Base-by-base conservation (phyloP, 768 basidiomycete species). In the Psilocybe subaeruginosa region DNA sequence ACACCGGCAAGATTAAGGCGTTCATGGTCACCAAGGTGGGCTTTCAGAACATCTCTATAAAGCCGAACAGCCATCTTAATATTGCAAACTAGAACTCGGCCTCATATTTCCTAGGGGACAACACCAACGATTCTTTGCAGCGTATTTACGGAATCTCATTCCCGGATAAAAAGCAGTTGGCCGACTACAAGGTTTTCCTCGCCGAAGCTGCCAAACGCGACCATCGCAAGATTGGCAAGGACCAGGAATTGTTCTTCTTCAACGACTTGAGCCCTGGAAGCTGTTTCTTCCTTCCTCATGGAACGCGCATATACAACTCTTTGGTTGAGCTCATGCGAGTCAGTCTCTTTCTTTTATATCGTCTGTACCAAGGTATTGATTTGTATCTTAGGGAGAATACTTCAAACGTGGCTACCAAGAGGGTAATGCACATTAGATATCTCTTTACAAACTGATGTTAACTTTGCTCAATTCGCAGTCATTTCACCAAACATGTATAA, bases 181-280 rank as follows among this genome's bases (percentile, higher is more conserved):
- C 88, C 12, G 97, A 98, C 61, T 95, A 99, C 85, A 98, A 99
- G 80, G 85, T 82, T 49, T 97, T 97, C 83, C 84, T 99, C 59
- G 96, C 87, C 31, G 97, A 99, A 75, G 97, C 97, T 54, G 96
- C 97, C n/a, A 97, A 92, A 74, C 90, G 97, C 4, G 97, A 99
- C 74, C 97, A 99, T 71, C 81, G 97, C 48, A 94, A 93, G 79
- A 99, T 99, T 60, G 97, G 93, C 58, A 95, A 90, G 80, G 95
- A 98, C 67, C 97, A 99, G 82, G 97, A 99, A 68, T 79, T 99
- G 8, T 99, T 95, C 84, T 97, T 98, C 83, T 99, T 98, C 85
- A 93, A 97, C 73, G 97, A 99, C 63, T 78, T 95, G 43, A 95
- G 93, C 67, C 97, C 97, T 2, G 97, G 97, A 62, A 92, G 89